Evolutionary conservation across 2,329 filamentous ascomycete species (phyloP), one percentile per base, ranked within the genome.

Genomic region (Aspergillus sp.): DNA sequence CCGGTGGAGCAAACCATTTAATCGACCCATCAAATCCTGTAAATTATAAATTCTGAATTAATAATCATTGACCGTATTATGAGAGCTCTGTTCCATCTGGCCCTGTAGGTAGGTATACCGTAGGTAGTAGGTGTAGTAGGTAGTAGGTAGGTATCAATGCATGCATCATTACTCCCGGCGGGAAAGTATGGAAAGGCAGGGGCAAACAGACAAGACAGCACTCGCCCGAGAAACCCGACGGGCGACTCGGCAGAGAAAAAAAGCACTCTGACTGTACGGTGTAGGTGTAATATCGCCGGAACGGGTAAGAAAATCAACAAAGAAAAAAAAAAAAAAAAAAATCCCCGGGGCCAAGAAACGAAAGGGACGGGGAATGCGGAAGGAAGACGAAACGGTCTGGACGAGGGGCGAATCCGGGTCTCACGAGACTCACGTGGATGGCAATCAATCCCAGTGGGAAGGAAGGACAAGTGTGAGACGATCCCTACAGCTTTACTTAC

Each of bases 191-290:
- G 26, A 26, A 6, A 26, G 26, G 26, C 26, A 29, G 26, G 26
- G 26, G 26, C 26, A 29, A 9, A 3, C n/a, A 39, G 12, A 12
- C 6, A 24, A 32, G 29, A 22, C 36, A 32, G 22, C 32, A 53
- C 61, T 61, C 63, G 65, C 45, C 59, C 57, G 59, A 62, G 60
- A 62, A 55, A 39, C 4, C n/a, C 36, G 39, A 22, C 18, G 14
- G 24, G 7, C 26, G 11, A 58, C 52, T 56, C 59, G 56, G 59
- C 47, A 58, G 59, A 52, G 59, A 56, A 55, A n/a, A n/a, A 2
- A 29, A 20, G 20, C 16, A 12, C 10, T n/a, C 12, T 18, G 26
- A 29, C 26, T 29, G 26, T 9, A 29, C 26, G 26, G 26, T 29
- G 26, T 29, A 29, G 26, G 26, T 29, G 26, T 29, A 29, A 29